These are phyloP conservation scores for Diaporthe caulivora DNA, from an alignment of 2,329 filamentous ascomycete genomes.

Conservation along the genomic window DNA sequence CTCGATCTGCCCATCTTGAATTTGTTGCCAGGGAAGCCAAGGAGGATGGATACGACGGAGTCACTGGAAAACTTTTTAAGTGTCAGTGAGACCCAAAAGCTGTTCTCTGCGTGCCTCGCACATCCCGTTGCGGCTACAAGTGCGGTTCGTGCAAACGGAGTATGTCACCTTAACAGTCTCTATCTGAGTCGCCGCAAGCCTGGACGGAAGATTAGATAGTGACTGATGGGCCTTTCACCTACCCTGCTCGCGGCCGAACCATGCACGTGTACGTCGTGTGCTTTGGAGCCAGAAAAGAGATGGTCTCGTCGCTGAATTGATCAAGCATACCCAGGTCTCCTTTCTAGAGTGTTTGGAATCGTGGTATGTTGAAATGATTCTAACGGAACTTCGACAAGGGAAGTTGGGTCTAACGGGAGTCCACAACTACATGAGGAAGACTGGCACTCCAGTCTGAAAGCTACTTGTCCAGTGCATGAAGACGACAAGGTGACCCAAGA, in stretches of 20 bases:
- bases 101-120: neutral
- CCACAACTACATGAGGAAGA: neutral
- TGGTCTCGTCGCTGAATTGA: no score
- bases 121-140: neutral
- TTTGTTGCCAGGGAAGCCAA: no score
- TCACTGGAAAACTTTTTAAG: neutral
- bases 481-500: neutral
- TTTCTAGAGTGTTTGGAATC: no score
- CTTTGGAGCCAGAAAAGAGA: neutral
- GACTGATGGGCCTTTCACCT: neutral
- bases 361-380: no score
- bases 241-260: no score
- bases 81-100: neutral
- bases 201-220: neutral
- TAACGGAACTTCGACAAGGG: no score
- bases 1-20: neutral
- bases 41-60: neutral
- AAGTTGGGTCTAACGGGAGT: no score
- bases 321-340: neutral
- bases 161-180: neutral
- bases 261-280: neutral
- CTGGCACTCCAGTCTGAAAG: neutral
- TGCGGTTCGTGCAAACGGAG: neutral
- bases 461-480: neutral
- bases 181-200: neutral